These are phyloP conservation scores for Fusarium compactum DNA, from an alignment of 2,329 filamentous ascomycete genomes.

Conservation along the genomic window DNA sequence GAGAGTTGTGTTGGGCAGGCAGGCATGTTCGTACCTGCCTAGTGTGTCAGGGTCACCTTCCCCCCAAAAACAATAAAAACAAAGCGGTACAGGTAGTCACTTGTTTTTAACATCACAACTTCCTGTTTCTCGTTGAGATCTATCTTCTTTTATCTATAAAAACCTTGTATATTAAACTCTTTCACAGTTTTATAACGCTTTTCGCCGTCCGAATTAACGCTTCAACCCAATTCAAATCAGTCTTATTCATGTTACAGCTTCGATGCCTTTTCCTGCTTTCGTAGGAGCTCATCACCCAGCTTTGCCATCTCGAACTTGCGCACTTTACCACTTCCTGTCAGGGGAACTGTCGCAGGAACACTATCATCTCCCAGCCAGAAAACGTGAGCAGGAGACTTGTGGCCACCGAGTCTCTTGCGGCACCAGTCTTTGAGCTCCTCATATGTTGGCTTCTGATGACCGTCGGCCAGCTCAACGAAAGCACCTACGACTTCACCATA, in stretches of 20 bases:
- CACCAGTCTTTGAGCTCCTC: constrained; percentile 73
- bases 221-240: neutral
- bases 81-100: neutral
- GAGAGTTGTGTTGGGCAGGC: neutral
- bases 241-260: constrained; percentile 54
- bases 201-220: neutral
- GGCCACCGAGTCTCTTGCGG: constrained; percentile 69
- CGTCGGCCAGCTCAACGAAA: constrained; percentile 64
- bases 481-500: constrained; percentile 80
- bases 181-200: constrained; percentile 7
- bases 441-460: constrained; percentile 57
- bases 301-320: constrained; percentile 74
- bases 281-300: constrained; percentile 66
- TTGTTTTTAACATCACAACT: neutral
- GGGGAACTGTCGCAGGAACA: constrained; percentile 66
- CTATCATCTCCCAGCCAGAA: constrained; percentile 78
- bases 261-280: constrained; percentile 59
- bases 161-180: neutral
- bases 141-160: neutral
- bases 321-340: constrained; percentile 80
- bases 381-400: constrained; percentile 78
- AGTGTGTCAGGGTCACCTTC: neutral
- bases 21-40: neutral
- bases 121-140: neutral
- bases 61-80: neutral